phyloP scores from a whole-genome alignment of 495 filamentous ascomycete genomes.

The Neurospora sp. region DNA sequence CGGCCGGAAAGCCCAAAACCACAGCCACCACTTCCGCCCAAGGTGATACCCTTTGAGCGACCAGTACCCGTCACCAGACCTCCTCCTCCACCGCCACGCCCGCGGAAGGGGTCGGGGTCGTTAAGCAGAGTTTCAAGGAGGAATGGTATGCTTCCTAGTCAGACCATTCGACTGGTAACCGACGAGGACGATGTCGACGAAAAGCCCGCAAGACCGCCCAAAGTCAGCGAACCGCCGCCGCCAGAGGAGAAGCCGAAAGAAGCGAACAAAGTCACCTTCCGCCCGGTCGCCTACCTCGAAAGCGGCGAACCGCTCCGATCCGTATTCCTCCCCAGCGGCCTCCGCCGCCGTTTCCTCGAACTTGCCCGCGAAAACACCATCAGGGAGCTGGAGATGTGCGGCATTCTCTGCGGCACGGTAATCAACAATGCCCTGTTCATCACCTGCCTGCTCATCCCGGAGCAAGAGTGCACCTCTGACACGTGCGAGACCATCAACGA shows the following conservation, averaged over 20 bases:
- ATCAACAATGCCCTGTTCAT: slow-evolving; percentile 93
- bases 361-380: slow-evolving; percentile 66
- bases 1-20: slow-evolving; percentile 6
- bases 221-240: slow-evolving; percentile 11
- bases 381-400: slow-evolving; percentile 83
- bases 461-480: slow-evolving; percentile 79
- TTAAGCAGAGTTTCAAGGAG: neutral
- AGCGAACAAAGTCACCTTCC: slow-evolving; percentile 50
- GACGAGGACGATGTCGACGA: neutral
- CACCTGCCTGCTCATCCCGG: slow-evolving; percentile 75
- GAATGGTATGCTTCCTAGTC: neutral
- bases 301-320: slow-evolving; percentile 78
- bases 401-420: slow-evolving; percentile 80
- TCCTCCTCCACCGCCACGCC: slow-evolving; percentile 7
- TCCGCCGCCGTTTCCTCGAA: slow-evolving; percentile 62
- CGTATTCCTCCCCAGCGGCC: slow-evolving; percentile 68
- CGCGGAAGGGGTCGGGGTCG: slow-evolving; percentile 16
- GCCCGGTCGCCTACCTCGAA: slow-evolving; percentile 77
- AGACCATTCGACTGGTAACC: neutral
- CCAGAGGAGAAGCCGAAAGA: slow-evolving; percentile 17
- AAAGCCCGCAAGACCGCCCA: neutral
- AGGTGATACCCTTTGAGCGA: slow-evolving; percentile 18
- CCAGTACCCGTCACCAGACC: neutral
- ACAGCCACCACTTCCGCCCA: slow-evolving; percentile 38
- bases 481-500: slow-evolving; percentile 93